These are phyloP conservation scores for Saccharomycopsis vini DNA, from an alignment of 805 yeast genomes.

Conservation along the genomic window DNA sequence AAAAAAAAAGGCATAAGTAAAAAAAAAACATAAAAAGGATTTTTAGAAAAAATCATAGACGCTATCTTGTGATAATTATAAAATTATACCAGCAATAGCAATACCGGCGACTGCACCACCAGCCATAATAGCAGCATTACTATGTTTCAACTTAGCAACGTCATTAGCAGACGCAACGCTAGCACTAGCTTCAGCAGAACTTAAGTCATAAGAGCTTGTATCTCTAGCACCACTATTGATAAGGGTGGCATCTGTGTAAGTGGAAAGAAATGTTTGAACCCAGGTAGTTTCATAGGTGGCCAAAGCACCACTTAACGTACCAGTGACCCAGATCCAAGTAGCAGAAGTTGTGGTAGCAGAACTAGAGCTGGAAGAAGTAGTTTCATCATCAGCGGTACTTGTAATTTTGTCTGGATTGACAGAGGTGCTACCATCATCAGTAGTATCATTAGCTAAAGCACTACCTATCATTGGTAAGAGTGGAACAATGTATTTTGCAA, in stretches of 20 bases:
- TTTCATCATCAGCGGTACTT: background rate
- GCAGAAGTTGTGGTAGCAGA: constrained; percentile 14
- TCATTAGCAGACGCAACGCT: background rate
- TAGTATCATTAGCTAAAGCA: background rate
- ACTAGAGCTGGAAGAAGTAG: constrained; percentile 11
- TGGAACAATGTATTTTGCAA: too few species aligned
- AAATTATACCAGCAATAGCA: too few species aligned
- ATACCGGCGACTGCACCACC: too few species aligned
- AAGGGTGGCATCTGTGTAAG: constrained; percentile 34
- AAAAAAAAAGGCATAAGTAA: too few species aligned
- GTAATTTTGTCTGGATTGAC: background rate
- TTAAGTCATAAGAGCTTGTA: constrained; percentile 3
- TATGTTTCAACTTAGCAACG: background rate
- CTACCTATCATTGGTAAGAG: too few species aligned
- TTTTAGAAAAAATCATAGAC: too few species aligned
- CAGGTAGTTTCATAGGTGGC: constrained; percentile 37
- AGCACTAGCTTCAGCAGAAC: background rate
- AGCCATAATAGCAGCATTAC: background rate
- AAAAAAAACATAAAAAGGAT: too few species aligned
- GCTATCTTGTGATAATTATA: too few species aligned
- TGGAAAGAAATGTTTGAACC: constrained; percentile 41
- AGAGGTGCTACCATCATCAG: background rate
- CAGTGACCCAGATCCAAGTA: constrained; percentile 41
- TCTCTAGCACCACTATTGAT: background rate
- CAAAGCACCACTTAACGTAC: constrained; percentile 30